A percentile compares a stretch with the other conserved stretches of the same genome.
phyloP scores from a whole-genome alignment of 176 grass and related monocot species.

The Urochloa ruziziensis region DNA sequence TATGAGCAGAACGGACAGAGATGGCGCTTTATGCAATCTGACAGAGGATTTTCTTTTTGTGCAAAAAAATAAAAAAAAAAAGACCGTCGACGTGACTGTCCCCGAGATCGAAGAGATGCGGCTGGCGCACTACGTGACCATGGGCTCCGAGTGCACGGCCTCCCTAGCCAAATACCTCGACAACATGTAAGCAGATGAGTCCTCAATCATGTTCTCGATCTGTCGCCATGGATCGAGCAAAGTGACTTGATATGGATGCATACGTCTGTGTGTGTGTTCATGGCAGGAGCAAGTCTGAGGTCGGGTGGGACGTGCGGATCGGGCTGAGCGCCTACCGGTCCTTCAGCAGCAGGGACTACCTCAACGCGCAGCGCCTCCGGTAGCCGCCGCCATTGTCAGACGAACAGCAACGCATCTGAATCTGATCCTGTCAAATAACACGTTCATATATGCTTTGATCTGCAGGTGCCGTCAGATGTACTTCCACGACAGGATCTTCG shows the following conservation, averaged over 20 bases:
- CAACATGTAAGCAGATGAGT: constrained; percentile 41
- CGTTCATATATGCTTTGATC: neutral
- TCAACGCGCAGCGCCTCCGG: constrained; percentile 82
- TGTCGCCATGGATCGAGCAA: no score
- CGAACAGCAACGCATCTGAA: neutral
- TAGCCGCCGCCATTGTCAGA: neutral
- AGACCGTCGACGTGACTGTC: constrained; percentile 68
- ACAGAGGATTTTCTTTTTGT: no score
- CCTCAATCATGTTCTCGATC: no score
- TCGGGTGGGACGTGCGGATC: constrained; percentile 82
- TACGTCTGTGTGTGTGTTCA: no score
- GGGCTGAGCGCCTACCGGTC: constrained; percentile 66
- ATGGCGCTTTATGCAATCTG: no score
- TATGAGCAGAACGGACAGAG: no score
- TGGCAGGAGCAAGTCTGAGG: constrained; percentile 49
- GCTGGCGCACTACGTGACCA: constrained; percentile 85
- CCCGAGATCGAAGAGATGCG: constrained; percentile 95
- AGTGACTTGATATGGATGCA: no score
- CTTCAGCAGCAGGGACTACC: constrained; percentile 77
- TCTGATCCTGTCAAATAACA: neutral
- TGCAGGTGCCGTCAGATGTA: constrained; percentile 76
- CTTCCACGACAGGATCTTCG: constrained; percentile 81
- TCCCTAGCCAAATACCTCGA: constrained; percentile 66
- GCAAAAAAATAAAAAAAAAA: no score
- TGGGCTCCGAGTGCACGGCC: constrained; percentile 80